Percentiles rank a stretch among this genome's conserved stretches.
These are phyloP conservation scores for Mycena floridula DNA, from an alignment of 768 basidiomycete species.

Conservation along the genomic window DNA sequence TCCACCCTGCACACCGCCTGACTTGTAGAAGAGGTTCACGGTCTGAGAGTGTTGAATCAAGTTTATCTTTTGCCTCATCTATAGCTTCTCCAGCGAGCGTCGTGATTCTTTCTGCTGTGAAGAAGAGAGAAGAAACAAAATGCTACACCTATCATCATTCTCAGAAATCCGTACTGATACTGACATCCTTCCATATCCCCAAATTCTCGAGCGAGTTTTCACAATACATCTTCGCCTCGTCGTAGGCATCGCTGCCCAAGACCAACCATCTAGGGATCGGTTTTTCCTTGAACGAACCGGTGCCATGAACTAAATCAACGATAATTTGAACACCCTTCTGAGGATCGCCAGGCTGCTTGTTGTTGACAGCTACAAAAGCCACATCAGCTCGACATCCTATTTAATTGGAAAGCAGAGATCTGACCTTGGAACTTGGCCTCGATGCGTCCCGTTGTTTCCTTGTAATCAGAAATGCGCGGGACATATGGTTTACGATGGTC, in stretches of 20 bases:
- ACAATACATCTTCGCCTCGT: conserved; percentile 13
- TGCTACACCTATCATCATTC: too few relatives aligned
- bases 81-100: too few relatives aligned
- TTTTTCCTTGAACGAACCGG: conserved; percentile 25
- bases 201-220: conserved; percentile 12
- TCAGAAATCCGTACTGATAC: conserved; percentile 18
- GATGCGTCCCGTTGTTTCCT: conserved; percentile 14
- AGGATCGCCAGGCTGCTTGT: conserved; percentile 32
- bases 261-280: conserved; percentile 19
- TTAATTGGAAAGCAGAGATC: background rate
- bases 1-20: too few relatives aligned
- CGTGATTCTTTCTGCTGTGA: too few relatives aligned
- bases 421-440: conserved; percentile 22
- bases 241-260: conserved; percentile 25
- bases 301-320: conserved; percentile 24
- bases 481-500: conserved; percentile 22
- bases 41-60: too few relatives aligned
- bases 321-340: conserved; percentile 26
- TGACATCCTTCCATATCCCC: conserved; percentile 28
- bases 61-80: too few relatives aligned
- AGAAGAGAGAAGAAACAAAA: too few relatives aligned
- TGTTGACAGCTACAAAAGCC: conserved; percentile 27
- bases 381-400: conserved; percentile 4
- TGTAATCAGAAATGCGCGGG: conserved; percentile 27
- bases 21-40: too few relatives aligned